Percentiles rank a stretch among this genome's conserved stretches.
Evolutionary conservation across 1,139 yeast genomes (phyloP).

Genomic region (Wickerhamiella pararugosa): DNA sequence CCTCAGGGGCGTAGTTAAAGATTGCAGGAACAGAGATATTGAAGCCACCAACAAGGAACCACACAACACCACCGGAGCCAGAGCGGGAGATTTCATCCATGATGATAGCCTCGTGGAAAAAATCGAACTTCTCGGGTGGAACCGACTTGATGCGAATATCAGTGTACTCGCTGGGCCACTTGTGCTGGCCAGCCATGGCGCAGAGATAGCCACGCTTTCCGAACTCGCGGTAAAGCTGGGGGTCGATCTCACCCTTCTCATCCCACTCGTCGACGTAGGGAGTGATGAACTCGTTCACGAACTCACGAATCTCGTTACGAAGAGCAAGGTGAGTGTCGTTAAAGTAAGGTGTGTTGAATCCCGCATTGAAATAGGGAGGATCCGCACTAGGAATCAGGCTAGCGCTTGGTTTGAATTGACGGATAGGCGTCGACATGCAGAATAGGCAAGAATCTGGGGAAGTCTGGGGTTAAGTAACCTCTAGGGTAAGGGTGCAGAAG

Average conservation of each 20-base stretch:
- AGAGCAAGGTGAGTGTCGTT: conserved; percentile 29
- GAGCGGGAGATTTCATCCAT: conserved; percentile 28
- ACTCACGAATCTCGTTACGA: conserved; percentile 27
- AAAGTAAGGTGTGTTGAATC: conserved; percentile 27
- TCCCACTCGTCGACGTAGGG: conserved; percentile 34
- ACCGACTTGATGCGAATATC: conserved; percentile 24
- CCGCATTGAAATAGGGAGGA: conserved; percentile 29
- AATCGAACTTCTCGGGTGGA: conserved; percentile 27
- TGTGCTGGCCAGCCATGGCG: conserved; percentile 22
- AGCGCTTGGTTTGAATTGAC: conserved; percentile 16
- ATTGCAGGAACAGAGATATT: conserved; percentile 32
- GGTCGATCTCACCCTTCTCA: conserved; percentile 24
- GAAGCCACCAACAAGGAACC: conserved; percentile 30
- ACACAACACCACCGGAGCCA: conserved; percentile 29
- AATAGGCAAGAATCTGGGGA: too few relatives aligned
- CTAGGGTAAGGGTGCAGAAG: too few relatives aligned
- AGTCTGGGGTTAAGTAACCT: too few relatives aligned
- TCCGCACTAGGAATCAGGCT: conserved; percentile 30
- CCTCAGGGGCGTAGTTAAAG: conserved; percentile 23
- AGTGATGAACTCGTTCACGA: conserved; percentile 27
- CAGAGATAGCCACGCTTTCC: conserved; percentile 25
- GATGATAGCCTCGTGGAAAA: conserved; percentile 28
- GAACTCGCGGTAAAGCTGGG: conserved; percentile 21
- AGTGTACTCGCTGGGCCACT: conserved; percentile 26
- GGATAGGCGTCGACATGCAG: too few relatives aligned